Evolutionary conservation across 1,284 basidiomycete species (phyloP).

Genomic region (Moesziomyces sp.): DNA sequence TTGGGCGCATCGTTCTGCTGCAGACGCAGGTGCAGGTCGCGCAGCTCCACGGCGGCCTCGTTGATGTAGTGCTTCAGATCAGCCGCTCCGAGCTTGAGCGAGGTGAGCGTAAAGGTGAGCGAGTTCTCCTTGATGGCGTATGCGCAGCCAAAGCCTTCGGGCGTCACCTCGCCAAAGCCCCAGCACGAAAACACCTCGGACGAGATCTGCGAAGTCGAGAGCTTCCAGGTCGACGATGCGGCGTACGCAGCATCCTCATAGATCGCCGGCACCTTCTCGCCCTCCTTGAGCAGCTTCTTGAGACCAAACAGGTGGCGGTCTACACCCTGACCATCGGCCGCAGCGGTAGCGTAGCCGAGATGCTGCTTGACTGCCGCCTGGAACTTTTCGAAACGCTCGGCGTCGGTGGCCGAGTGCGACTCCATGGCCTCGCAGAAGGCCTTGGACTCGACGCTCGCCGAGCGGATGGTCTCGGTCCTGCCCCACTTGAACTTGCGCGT

Average conservation of each 20-base stretch:
- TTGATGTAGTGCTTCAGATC: constrained; percentile 68
- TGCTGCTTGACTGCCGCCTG: constrained; percentile 83
- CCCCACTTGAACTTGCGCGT: constrained; percentile 92
- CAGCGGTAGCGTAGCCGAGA: constrained; percentile 86
- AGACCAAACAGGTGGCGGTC: constrained; percentile 94
- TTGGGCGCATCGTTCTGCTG: constrained; percentile 44
- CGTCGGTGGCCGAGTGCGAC: constrained; percentile 72
- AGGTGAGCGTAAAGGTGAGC: constrained; percentile 93
- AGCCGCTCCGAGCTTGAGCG: constrained; percentile 75
- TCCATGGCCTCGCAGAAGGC: constrained; percentile 91
- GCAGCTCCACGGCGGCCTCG: constrained; percentile 66
- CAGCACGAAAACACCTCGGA: constrained; percentile 88
- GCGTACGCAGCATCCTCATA: constrained; percentile 82
- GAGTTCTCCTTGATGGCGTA: constrained; percentile 90
- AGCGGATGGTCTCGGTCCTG: constrained; percentile 92
- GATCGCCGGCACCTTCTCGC: constrained; percentile 80
- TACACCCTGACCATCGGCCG: constrained; percentile 92
- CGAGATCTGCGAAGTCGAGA: constrained; percentile 89
- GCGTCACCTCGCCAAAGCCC: constrained; percentile 93
- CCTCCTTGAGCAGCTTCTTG: constrained; percentile 82
- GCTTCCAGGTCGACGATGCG: constrained; percentile 85
- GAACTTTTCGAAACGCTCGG: constrained; percentile 78
- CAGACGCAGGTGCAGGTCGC: constrained; percentile 62
- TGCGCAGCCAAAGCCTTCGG: constrained; percentile 91
- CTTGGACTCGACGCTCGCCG: constrained; percentile 82